These are phyloP conservation scores for Teunomyces funiuensis DNA, from an alignment of 805 yeast genomes.

Conservation along the genomic window DNA sequence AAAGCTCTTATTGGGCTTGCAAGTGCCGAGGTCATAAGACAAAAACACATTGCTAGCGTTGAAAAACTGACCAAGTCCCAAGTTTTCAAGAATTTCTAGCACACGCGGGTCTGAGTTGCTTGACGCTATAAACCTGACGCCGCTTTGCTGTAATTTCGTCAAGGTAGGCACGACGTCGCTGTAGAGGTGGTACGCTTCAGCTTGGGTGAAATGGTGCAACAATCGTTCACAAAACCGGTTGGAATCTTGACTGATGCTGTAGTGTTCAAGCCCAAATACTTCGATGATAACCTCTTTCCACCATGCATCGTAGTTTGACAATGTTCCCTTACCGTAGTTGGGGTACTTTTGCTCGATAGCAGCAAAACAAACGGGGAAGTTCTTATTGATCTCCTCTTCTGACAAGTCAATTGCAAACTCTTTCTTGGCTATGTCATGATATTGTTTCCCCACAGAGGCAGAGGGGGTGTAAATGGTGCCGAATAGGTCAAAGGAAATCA, in stretches of 20 bases:
- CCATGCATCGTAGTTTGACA: slow-evolving; percentile 44
- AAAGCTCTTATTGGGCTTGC: slow-evolving; percentile 53
- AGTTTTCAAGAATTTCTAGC: slow-evolving; percentile 43
- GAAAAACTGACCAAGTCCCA: slow-evolving; percentile 46
- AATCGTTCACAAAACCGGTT: slow-evolving; percentile 45
- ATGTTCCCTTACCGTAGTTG: slow-evolving; percentile 51
- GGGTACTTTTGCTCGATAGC: slow-evolving; percentile 45
- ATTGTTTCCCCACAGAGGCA: slow-evolving; percentile 53
- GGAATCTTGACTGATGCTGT: slow-evolving; percentile 19
- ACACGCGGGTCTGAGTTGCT: slow-evolving; percentile 66
- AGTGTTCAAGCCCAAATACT: slow-evolving; percentile 39
- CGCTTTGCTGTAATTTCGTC: slow-evolving; percentile 25
- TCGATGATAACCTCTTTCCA: slow-evolving; percentile 54
- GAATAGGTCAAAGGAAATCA: slow-evolving; percentile 68
- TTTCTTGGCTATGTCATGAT: slow-evolving; percentile 44
- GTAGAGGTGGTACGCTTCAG: slow-evolving; percentile 52
- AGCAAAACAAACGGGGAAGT: slow-evolving; percentile 34
- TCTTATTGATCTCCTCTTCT: slow-evolving; percentile 23
- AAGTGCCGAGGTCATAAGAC: slow-evolving; percentile 55
- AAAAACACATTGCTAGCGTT: slow-evolving; percentile 40
- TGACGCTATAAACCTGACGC: slow-evolving; percentile 43
- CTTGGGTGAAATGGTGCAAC: slow-evolving; percentile 47
- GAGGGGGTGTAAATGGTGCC: slow-evolving; percentile 63
- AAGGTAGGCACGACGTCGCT: slow-evolving; percentile 55
- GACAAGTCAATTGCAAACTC: slow-evolving; percentile 41